Evolutionary conservation across 176 grass and related monocot species (phyloP).

Genomic region (Carex myosuroides): DNA sequence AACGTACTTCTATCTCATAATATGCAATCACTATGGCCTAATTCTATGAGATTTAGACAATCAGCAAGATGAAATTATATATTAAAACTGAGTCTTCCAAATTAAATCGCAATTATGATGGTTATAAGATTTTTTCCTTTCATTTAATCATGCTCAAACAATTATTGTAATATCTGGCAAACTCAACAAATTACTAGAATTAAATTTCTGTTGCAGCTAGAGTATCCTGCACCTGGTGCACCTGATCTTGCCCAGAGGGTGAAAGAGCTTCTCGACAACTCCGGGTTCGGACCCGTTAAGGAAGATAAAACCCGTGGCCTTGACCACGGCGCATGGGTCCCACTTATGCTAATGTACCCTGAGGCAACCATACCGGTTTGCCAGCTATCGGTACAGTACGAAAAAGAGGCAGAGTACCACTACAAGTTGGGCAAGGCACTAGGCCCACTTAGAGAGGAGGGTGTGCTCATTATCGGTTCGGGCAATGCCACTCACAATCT

Average conservation of each 20-base stretch:
- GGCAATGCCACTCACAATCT: conserved; percentile 80
- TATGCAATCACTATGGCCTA: no score
- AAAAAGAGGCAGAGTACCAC: conserved; percentile 53
- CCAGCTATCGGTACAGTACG: conserved; percentile 61
- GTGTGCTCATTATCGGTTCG: conserved; percentile 71
- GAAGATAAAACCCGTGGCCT: conserved; percentile 63
- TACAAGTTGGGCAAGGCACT: conserved; percentile 74
- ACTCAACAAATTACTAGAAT: background rate
- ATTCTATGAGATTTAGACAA: no score
- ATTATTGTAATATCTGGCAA: background rate
- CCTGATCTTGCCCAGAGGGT: conserved; percentile 52
- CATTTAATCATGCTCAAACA: background rate
- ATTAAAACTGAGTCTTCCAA: no score
- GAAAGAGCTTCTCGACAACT: conserved; percentile 51
- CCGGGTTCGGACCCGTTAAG: conserved; percentile 60
- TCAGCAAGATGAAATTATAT: no score
- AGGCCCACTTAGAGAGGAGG: conserved; percentile 50
- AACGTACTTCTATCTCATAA: background rate
- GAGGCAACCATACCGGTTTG: conserved; percentile 67
- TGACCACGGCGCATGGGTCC: conserved; percentile 84
- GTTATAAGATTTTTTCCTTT: no score
- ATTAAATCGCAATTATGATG: no score
- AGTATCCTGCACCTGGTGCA: conserved; percentile 68
- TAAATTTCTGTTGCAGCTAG: conserved; percentile 35
- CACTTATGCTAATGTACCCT: conserved; percentile 84